phyloP scores from a whole-genome alignment of 2,329 filamentous ascomycete species.

The Pyrenophora graminea region DNA sequence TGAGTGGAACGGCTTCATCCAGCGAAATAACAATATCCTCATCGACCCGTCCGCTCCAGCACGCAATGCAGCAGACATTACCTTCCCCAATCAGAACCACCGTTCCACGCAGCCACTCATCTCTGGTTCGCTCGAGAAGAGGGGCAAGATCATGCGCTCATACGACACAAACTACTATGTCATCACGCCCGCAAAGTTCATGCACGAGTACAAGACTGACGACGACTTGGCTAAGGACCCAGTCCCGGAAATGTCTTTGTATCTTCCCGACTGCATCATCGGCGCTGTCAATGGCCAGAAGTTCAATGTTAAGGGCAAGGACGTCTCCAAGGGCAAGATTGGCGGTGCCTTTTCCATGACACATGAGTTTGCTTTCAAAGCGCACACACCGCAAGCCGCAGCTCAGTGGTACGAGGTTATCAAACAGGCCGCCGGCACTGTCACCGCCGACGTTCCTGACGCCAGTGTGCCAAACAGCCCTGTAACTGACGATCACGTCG shows the following conservation, averaged over 20 bases:
- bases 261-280: slow-evolving; percentile 85
- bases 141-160: slow-evolving; percentile 82
- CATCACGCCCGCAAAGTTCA: slow-evolving; percentile 81
- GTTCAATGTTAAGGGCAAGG: slow-evolving; percentile 95
- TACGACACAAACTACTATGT: slow-evolving; percentile 87
- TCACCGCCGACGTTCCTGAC: slow-evolving; percentile 48
- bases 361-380: slow-evolving; percentile 85
- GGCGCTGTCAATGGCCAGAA: slow-evolving; percentile 75
- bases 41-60: slow-evolving; percentile 77
- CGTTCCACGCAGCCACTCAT: slow-evolving; percentile 77
- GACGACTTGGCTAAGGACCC: slow-evolving; percentile 76
- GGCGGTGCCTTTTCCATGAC: slow-evolving; percentile 78
- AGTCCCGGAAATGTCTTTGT: slow-evolving; percentile 83
- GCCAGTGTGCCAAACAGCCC: slow-evolving; percentile 46
- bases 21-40: slow-evolving; percentile 71
- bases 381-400: slow-evolving; percentile 77
- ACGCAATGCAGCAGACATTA: slow-evolving; percentile 72
- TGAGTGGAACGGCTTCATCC: slow-evolving; percentile 86
- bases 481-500: slow-evolving; percentile 7
- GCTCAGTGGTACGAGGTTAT: slow-evolving; percentile 84
- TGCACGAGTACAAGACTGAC: slow-evolving; percentile 96
- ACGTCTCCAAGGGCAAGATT: slow-evolving; percentile 75
- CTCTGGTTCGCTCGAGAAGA: slow-evolving; percentile 86
- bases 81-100: slow-evolving; percentile 90
- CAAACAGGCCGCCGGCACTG: slow-evolving; percentile 59